phyloP scores from a whole-genome alignment of 2,329 filamentous ascomycete species.

The Fusarium sp. region DNA sequence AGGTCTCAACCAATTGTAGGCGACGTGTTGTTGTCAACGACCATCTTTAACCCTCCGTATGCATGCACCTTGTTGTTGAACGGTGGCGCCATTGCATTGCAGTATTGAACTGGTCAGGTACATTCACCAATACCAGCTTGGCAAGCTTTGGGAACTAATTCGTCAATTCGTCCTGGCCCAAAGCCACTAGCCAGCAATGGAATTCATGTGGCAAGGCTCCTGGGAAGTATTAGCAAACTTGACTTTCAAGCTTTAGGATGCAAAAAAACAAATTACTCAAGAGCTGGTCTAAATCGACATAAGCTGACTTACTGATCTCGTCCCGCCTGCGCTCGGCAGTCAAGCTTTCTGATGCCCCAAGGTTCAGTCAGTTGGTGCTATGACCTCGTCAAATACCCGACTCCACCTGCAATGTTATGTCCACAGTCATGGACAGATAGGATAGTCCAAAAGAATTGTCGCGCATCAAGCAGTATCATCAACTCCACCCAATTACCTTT shows the following conservation, averaged over 20 bases:
- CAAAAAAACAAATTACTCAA: too few relatives aligned
- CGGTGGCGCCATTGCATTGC: slow-evolving; percentile 10
- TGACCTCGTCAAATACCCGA: not conserved
- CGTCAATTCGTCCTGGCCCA: not conserved
- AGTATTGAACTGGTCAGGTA: slow-evolving; percentile 11
- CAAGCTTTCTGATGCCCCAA: too few relatives aligned
- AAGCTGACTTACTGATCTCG: too few relatives aligned
- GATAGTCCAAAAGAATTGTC: not conserved
- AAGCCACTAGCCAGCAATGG: not conserved
- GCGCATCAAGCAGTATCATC: not conserved
- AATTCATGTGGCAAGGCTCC: not conserved
- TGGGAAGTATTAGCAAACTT: too few relatives aligned
- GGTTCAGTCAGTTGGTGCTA: not conserved
- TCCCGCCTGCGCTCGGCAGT: too few relatives aligned
- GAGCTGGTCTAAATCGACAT: too few relatives aligned
- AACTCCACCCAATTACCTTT: not conserved
- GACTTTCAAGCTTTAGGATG: too few relatives aligned
- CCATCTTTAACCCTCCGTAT: slow-evolving; percentile 29
- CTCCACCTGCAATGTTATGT: not conserved
- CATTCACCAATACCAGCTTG: slow-evolving; percentile 5
- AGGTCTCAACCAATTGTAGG: slow-evolving; percentile 25
- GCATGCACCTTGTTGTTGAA: slow-evolving; percentile 12
- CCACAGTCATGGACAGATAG: not conserved
- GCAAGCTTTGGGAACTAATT: not conserved
- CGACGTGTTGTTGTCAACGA: slow-evolving; percentile 22